These are phyloP conservation scores for Primulina huaijiensis DNA, from an alignment of 257 asterid species.

Conservation along the genomic window DNA sequence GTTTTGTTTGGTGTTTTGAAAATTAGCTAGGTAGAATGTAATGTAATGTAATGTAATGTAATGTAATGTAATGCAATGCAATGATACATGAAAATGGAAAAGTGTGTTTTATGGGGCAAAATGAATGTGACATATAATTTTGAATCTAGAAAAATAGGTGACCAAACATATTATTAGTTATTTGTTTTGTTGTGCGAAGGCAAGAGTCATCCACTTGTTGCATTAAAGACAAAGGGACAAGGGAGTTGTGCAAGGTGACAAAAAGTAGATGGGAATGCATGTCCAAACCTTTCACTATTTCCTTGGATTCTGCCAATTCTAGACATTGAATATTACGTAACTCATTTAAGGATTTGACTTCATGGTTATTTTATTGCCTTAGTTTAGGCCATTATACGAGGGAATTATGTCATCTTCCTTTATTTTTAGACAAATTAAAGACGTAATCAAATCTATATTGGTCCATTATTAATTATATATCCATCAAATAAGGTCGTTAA, in stretches of 20 bases:
- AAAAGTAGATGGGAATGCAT: constrained; percentile 24
- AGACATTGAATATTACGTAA: background rate
- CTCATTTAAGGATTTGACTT: background rate
- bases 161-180: too few relatives aligned
- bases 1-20: too few relatives aligned
- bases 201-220: constrained; percentile 37
- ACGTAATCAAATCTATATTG: background rate
- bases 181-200: constrained; percentile 27
- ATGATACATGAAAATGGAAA: too few relatives aligned
- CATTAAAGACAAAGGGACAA: constrained; percentile 39
- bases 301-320: constrained; percentile 19
- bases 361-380: background rate
- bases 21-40: too few relatives aligned
- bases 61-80: too few relatives aligned
- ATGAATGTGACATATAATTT: too few relatives aligned
- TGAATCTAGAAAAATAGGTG: too few relatives aligned
- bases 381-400: background rate
- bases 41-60: too few relatives aligned
- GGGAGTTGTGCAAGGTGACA: constrained; percentile 26
- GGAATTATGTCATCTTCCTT: background rate
- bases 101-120: too few relatives aligned
- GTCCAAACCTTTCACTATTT: constrained; percentile 24
- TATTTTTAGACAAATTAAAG: background rate
- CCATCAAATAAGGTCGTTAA: too few relatives aligned
- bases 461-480: background rate